phyloP scores from a whole-genome alignment of 805 yeast genomes.

The Millerozyma miso region DNA sequence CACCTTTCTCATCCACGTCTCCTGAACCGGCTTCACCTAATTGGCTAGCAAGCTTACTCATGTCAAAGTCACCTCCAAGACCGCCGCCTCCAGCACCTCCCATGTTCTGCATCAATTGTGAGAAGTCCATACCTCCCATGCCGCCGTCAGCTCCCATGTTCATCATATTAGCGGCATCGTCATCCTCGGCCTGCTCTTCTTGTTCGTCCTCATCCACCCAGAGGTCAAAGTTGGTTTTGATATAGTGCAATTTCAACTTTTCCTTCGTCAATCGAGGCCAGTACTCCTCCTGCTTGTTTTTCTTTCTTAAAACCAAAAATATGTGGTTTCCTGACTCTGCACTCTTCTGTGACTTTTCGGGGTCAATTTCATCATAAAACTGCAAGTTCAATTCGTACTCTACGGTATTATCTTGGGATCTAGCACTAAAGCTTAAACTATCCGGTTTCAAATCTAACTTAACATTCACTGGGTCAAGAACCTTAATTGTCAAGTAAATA shows the following conservation, averaged over 20 bases:
- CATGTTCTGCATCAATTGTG: slow-evolving; percentile 25
- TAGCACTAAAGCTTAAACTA: slow-evolving; percentile 48
- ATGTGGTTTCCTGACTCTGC: slow-evolving; percentile 57
- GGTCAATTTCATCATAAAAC: slow-evolving; percentile 70
- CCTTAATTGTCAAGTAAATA: slow-evolving; percentile 66
- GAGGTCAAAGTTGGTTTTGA: slow-evolving; percentile 92
- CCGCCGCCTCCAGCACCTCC: slow-evolving; percentile 33
- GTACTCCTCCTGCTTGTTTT: slow-evolving; percentile 62
- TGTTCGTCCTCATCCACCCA: slow-evolving; percentile 99
- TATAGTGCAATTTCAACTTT: slow-evolving; percentile 70
- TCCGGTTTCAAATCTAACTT: slow-evolving; percentile 58
- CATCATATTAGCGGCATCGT: slow-evolving; percentile 30
- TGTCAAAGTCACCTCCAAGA: slow-evolving; percentile 31
- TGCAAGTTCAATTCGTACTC: slow-evolving; percentile 68
- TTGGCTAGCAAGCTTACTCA: slow-evolving; percentile 38
- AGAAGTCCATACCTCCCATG: slow-evolving; percentile 29
- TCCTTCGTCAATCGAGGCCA: slow-evolving; percentile 96
- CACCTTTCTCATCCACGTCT: slow-evolving; percentile 15
- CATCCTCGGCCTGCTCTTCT: slow-evolving; percentile 51
- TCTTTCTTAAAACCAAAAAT: slow-evolving; percentile 65
- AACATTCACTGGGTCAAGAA: slow-evolving; percentile 64
- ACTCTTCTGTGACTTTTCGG: slow-evolving; percentile 55
- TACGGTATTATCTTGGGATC: slow-evolving; percentile 39
- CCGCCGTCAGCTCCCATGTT: slow-evolving; percentile 17
- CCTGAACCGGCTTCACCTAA: slow-evolving; percentile 36